Percentiles rank a stretch among this genome's conserved stretches.
These are phyloP conservation scores for Mycena filopes DNA, from an alignment of 768 basidiomycete species.

Conservation along the genomic window DNA sequence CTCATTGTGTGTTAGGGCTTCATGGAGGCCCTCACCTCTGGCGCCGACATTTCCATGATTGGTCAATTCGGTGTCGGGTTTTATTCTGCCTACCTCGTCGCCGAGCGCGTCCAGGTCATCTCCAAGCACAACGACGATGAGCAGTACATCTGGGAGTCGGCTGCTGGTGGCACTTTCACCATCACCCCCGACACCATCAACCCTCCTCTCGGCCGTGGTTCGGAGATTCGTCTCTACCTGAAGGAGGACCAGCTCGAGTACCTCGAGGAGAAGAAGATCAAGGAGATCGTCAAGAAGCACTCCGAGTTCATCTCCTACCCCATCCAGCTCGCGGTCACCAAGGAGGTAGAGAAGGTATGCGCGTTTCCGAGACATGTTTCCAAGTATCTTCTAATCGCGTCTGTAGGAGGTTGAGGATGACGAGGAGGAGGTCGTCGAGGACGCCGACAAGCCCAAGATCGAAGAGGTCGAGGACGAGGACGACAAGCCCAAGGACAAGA, in stretches of 20 bases:
- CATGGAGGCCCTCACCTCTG: constrained; percentile 97
- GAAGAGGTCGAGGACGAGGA: constrained; percentile 88
- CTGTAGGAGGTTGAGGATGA: constrained; percentile 87
- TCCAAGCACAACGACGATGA: constrained; percentile 99
- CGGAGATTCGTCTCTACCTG: constrained; percentile 90
- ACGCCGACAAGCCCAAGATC: constrained; percentile 80
- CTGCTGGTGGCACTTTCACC: constrained; percentile 99
- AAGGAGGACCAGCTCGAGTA: constrained; percentile 99
- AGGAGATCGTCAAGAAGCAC: constrained; percentile 99
- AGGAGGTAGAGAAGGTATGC: constrained; percentile 98
- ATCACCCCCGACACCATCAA: constrained; percentile 94
- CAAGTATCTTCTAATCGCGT: constrained; percentile 4
- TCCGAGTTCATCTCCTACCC: constrained; percentile 99
- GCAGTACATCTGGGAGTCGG: constrained; percentile 99
- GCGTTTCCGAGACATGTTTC: neutral
- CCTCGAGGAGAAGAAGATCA: constrained; percentile 99
- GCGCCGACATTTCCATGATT: constrained; percentile 95
- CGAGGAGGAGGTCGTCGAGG: constrained; percentile 76
- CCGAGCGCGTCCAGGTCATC: constrained; percentile 97
- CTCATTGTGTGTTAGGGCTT: constrained; percentile 72
- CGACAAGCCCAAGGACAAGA: constrained; percentile 88
- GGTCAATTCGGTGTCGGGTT: constrained; percentile 99
- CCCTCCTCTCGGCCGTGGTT: constrained; percentile 92
- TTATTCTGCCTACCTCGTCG: constrained; percentile 99
- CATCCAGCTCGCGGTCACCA: constrained; percentile 97